Conservation (phyloP, 129 eudicot species). For the Mikania micrantha region DNA sequence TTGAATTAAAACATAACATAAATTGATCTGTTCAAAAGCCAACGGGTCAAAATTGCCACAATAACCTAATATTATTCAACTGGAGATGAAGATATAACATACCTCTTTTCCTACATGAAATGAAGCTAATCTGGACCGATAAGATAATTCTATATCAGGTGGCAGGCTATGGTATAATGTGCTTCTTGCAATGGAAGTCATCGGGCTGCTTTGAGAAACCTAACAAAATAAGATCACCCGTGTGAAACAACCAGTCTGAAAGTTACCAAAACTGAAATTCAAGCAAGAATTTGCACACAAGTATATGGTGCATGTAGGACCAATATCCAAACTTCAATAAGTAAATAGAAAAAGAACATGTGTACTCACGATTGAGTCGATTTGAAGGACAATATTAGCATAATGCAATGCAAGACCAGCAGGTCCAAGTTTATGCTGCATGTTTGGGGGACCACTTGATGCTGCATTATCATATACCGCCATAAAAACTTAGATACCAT, state of each 20-base stretch:
- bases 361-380: slow-evolving; percentile 63
- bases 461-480: slow-evolving; percentile 32
- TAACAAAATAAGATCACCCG: slow-evolving; percentile 17
- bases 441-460: slow-evolving; percentile 25
- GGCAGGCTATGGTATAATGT: slow-evolving; percentile 75
- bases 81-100: background rate
- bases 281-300: slow-evolving; percentile 7
- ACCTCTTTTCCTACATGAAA: slow-evolving; percentile 69
- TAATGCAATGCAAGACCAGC: slow-evolving; percentile 89
- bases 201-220: slow-evolving; percentile 64
- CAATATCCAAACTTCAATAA: background rate
- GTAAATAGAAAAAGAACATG: background rate
- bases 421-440: slow-evolving; percentile 61
- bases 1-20: background rate
- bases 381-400: slow-evolving; percentile 79
- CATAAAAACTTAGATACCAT: slow-evolving; percentile 21
- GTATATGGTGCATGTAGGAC: background rate
- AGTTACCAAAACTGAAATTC: background rate
- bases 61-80: background rate
- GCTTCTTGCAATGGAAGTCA: slow-evolving; percentile 51
- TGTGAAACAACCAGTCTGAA: background rate
- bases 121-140: slow-evolving; percentile 51
- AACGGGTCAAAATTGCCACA: background rate
- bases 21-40: background rate
- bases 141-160: slow-evolving; percentile 57